These are phyloP conservation scores for Colletotrichum nymphaeae DNA, from an alignment of 2,329 filamentous ascomycete species.

Conservation along the genomic window DNA sequence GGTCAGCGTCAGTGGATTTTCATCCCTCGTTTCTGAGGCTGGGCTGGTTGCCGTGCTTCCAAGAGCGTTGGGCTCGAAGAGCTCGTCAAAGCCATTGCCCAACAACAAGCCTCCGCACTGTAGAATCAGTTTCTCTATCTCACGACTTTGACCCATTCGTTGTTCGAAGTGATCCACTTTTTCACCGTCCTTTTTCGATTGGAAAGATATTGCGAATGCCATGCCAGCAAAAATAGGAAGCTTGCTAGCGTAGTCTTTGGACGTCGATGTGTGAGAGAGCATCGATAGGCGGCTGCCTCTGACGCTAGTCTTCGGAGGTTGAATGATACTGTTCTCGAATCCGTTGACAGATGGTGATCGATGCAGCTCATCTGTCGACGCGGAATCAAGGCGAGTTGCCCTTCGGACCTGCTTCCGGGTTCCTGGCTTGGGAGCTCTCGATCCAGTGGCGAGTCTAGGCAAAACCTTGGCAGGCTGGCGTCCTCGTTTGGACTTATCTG, in stretches of 20 bases:
- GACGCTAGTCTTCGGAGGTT: slow-evolving; percentile 40
- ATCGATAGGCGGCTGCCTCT: slow-evolving; percentile 29
- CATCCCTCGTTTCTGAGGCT: slow-evolving; percentile 42
- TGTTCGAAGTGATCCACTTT: slow-evolving; percentile 60
- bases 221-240: slow-evolving; percentile 77
- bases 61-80: slow-evolving; percentile 70
- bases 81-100: slow-evolving; percentile 80
- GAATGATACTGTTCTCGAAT: slow-evolving; percentile 51
- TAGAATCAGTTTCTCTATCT: slow-evolving; percentile 71
- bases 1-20: slow-evolving; percentile 62
- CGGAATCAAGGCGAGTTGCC: slow-evolving; percentile 47
- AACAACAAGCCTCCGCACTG: slow-evolving; percentile 80
- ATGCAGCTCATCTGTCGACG: slow-evolving; percentile 62
- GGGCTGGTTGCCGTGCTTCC: slow-evolving; percentile 46
- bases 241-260: slow-evolving; percentile 12
- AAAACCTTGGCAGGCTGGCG: slow-evolving; percentile 6
- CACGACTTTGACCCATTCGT: slow-evolving; percentile 52
- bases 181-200: slow-evolving; percentile 60
- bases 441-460: not conserved
- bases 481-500: slow-evolving; percentile 15
- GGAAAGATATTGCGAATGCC: slow-evolving; percentile 88
- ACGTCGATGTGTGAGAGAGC: slow-evolving; percentile 19
- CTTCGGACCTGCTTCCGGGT: slow-evolving; percentile 33
- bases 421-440: slow-evolving; percentile 31
- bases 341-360: slow-evolving; percentile 50